These are phyloP conservation scores for Irpex sp. DNA, from an alignment of 1,284 basidiomycete genomes.

Conservation along the genomic window DNA sequence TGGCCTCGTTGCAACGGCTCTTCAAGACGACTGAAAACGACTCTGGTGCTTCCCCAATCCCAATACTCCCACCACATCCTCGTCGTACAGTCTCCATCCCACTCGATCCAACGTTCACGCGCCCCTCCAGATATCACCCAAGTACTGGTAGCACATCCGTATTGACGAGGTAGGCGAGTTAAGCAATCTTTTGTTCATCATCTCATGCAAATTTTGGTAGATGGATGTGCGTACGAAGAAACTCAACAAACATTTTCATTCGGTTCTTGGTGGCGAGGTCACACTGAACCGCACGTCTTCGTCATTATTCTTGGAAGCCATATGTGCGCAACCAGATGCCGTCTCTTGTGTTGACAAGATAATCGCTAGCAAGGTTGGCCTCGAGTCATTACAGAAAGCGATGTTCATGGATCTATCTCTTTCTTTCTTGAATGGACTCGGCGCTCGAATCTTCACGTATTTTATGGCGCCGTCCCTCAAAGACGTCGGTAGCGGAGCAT, in stretches of 20 bases:
- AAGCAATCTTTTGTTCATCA: too few relatives aligned
- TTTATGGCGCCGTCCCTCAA: constrained; percentile 35
- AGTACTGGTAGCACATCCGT: too few relatives aligned
- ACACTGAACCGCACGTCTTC: constrained; percentile 18
- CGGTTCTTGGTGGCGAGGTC: constrained; percentile 18
- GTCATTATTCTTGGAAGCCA: constrained; percentile 42
- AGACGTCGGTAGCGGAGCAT: constrained; percentile 38
- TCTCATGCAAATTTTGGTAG: background rate
- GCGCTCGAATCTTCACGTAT: constrained; percentile 35
- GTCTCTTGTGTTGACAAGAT: constrained; percentile 38
- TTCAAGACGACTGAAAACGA: too few relatives aligned
- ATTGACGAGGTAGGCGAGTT: too few relatives aligned
- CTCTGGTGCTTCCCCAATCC: too few relatives aligned
- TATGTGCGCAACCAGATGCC: constrained; percentile 38
- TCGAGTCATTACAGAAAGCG: constrained; percentile 37
- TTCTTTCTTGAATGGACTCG: constrained; percentile 43
- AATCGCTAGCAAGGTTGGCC: constrained; percentile 35
- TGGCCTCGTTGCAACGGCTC: too few relatives aligned
- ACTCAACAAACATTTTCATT: constrained; percentile 24
- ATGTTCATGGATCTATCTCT: constrained; percentile 39
- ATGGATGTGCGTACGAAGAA: constrained; percentile 2
- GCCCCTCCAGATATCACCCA: too few relatives aligned
- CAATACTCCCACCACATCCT: too few relatives aligned
- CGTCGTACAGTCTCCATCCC: too few relatives aligned
- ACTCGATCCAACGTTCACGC: too few relatives aligned